Evolutionary conservation across 495 filamentous ascomycete genomes (phyloP), one percentile per base, ranked within the genome.

Genomic region (Glonium stellatum): DNA sequence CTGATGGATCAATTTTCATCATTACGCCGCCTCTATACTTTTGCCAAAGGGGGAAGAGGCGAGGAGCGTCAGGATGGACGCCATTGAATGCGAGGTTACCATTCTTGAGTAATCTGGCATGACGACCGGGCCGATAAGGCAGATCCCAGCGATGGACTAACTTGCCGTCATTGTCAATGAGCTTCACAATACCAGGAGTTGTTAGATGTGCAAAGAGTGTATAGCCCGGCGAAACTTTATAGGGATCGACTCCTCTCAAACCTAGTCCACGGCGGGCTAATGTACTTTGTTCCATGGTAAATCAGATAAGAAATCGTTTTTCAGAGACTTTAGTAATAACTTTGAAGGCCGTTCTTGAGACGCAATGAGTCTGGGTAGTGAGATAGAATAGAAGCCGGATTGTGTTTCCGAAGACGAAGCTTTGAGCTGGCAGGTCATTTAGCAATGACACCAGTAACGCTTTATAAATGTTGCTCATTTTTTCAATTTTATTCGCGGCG

Each of bases 21-120:
- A 79, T 79, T 1, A 73, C 60, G 1, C 76, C 77, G 21, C 76
- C 76, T 13, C 76, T 66, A 51, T 79, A 79, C 50, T 79, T 79
- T 36, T 72, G 64, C 68, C 71, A 79, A 58, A 78, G 68, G 12
- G 75, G 75, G 57, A 79, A 79, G 1, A 73, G 69, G 10, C 49
- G 55, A 1, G 77, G 75, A 10, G 71, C 67, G 23, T 73, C 70
- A 1, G 75, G 72, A 54, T 76, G 76, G 1, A 73, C 71, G 41
- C 70, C 73, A 59, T 79, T 78, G 66, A 72, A 75, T 35, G 77
- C 77, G 10, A 79, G 71, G 31, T 70, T 76, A 4, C 77, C 75
- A 53, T 75, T 70, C 11, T 70, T 68, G 8, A 78, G 73, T 47
- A 79, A 70, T 5, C 73, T 67, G 11, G 76, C 71, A 55, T 79